phyloP scores from a whole-genome alignment of 1,139 yeast species.

The Zygosaccharomyces sapae region DNA sequence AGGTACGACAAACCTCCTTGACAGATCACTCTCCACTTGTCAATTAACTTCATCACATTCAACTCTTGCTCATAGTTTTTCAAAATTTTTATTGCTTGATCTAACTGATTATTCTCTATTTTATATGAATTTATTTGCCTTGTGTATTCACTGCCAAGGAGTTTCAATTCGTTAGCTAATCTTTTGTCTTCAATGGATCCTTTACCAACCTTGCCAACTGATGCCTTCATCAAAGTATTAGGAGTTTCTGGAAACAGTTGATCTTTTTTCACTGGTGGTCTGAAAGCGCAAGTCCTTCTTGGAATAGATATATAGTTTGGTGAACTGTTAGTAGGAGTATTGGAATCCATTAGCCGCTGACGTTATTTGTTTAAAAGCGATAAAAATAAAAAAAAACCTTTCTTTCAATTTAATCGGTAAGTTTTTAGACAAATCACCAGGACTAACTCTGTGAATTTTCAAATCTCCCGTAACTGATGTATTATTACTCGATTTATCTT shows the following conservation, averaged over 20 bases:
- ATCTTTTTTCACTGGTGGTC: neutral
- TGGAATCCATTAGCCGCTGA: conserved; percentile 19
- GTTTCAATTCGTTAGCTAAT: conserved; percentile 9
- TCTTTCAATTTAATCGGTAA: too few species aligned
- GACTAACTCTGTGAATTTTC: too few species aligned
- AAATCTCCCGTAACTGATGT: too few species aligned
- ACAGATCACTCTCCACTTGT: conserved; percentile 45
- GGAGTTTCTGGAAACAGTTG: conserved; percentile 1
- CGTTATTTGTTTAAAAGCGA: neutral
- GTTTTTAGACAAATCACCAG: too few species aligned
- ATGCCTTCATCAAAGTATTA: neutral
- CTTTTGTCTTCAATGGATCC: conserved; percentile 8
- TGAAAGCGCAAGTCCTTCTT: neutral
- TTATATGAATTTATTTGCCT: conserved; percentile 15
- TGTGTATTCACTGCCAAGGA: conserved; percentile 11
- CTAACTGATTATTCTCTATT: conserved; percentile 33
- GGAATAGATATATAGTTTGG: conserved; percentile 1
- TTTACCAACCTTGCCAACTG: conserved; percentile 2
- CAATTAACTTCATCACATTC: conserved; percentile 34
- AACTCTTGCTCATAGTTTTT: conserved; percentile 28
- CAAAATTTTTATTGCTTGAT: conserved; percentile 38
- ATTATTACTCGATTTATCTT: too few species aligned
- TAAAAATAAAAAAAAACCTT: neutral
- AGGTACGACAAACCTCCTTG: conserved; percentile 44
- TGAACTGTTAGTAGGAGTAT: conserved; percentile 10